Percentiles rank a stretch among this genome's conserved stretches.
phyloP scores from a whole-genome alignment of 805 yeast genomes.

The Saccharomycopsis guyanensis region DNA sequence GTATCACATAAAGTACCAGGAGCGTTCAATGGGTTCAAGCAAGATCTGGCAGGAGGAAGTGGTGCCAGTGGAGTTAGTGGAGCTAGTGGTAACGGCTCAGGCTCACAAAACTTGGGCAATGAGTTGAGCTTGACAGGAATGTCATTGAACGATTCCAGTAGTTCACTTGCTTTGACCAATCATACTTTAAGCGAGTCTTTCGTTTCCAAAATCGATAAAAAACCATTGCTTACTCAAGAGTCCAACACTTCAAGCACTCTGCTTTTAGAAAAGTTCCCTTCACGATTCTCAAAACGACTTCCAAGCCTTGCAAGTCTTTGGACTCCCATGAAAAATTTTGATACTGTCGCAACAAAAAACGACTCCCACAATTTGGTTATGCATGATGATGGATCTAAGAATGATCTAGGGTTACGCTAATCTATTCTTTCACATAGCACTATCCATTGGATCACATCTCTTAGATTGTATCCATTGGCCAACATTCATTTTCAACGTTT shows the following conservation, averaged over 20 bases:
- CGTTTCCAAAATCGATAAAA: not conserved
- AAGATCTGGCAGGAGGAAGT: not conserved
- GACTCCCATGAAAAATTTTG: constrained; percentile 6
- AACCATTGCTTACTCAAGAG: constrained; percentile 3
- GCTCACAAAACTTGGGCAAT: too few species aligned
- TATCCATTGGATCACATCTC: too few species aligned
- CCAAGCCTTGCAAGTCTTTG: constrained; percentile 12
- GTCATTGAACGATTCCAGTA: not conserved
- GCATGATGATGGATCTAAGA: constrained; percentile 8
- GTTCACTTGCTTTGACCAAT: constrained; percentile 1
- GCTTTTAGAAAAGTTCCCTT: constrained; percentile 2
- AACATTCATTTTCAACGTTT: not conserved
- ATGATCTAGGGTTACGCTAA: constrained; percentile 11
- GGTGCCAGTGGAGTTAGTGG: not conserved
- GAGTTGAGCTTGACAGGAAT: not conserved
- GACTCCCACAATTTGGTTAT: not conserved
- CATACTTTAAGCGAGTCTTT: not conserved
- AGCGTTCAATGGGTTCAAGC: not conserved
- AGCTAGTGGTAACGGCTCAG: not conserved
- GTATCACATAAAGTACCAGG: too few species aligned
- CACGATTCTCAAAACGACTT: constrained; percentile 4
- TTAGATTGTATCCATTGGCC: not conserved
- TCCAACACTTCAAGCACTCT: constrained; percentile 1
- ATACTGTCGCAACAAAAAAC: not conserved
- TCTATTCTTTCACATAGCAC: not conserved